Percentiles rank a stretch among this genome's conserved stretches.
phyloP scores from a whole-genome alignment of 768 basidiomycete genomes.

The Lyophyllum semitale region DNA sequence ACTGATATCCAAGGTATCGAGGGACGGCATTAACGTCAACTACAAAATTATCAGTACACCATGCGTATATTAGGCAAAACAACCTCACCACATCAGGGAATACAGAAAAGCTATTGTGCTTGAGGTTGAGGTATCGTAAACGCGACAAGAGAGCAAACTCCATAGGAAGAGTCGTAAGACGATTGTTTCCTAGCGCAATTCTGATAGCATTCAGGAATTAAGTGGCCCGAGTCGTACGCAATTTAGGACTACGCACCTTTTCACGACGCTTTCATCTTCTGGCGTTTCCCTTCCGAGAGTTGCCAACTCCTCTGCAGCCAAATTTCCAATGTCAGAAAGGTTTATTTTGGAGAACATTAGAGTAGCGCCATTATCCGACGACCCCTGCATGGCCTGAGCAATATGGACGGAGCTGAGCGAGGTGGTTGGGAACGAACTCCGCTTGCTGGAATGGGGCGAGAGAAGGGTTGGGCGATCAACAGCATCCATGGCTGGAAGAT shows the following conservation, averaged over 20 bases:
- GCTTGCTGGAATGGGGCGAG: slow-evolving; percentile 20
- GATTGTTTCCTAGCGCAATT: slow-evolving; percentile 86
- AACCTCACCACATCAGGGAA: slow-evolving; percentile 86
- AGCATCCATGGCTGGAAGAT: slow-evolving; percentile 9
- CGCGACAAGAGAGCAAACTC: slow-evolving; percentile 72
- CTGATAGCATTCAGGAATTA: slow-evolving; percentile 40
- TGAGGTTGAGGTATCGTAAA: slow-evolving; percentile 85
- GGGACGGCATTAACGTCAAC: slow-evolving; percentile 81
- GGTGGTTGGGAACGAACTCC: slow-evolving; percentile 17
- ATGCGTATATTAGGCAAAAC: slow-evolving; percentile 5
- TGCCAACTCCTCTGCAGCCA: slow-evolving; percentile 78
- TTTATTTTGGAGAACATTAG: slow-evolving; percentile 82
- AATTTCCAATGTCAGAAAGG: slow-evolving; percentile 73
- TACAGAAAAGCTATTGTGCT: slow-evolving; percentile 76
- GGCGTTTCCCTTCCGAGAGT: slow-evolving; percentile 50
- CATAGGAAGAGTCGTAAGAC: slow-evolving; percentile 73
- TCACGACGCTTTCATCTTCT: slow-evolving; percentile 53
- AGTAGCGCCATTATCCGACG: slow-evolving; percentile 79
- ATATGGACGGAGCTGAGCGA: slow-evolving; percentile 61
- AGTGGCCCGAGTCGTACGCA: background rate
- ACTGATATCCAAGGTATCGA: slow-evolving; percentile 94
- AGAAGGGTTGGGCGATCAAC: slow-evolving; percentile 27
- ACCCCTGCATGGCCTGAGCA: slow-evolving; percentile 61
- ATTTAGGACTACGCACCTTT: slow-evolving; percentile 49
- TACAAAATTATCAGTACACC: slow-evolving; percentile 30